phyloP scores from a whole-genome alignment of 2,329 filamentous ascomycete genomes.

The Aureobasidium sp. region DNA sequence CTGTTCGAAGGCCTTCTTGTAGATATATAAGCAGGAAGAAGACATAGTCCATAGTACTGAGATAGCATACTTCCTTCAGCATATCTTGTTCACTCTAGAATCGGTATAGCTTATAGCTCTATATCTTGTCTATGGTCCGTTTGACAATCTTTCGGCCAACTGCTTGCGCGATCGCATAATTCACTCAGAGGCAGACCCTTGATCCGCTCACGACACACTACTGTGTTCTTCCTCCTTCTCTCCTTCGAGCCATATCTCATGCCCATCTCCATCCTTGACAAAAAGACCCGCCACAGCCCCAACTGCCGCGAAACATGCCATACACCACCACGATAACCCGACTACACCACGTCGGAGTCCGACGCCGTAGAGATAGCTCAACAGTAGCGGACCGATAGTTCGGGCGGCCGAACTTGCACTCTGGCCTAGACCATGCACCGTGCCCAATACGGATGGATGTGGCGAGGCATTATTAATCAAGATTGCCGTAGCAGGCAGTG shows the following conservation, averaged over 20 bases:
- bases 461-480: constrained; percentile 55
- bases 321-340: constrained; percentile 51
- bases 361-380: constrained; percentile 46
- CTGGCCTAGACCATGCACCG: constrained; percentile 53
- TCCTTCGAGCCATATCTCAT: constrained; percentile 49
- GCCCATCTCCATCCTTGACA: constrained; percentile 57
- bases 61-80: too few relatives aligned
- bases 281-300: constrained; percentile 52
- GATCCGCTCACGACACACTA: not conserved
- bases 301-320: constrained; percentile 46
- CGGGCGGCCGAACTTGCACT: constrained; percentile 47
- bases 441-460: constrained; percentile 49
- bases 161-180: not conserved
- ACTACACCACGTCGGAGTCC: constrained; percentile 48
- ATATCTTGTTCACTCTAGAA: too few relatives aligned
- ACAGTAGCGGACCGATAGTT: constrained; percentile 49
- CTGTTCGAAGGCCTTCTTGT: too few relatives aligned
- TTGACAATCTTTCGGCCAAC: not conserved
- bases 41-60: too few relatives aligned
- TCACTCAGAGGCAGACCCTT: not conserved
- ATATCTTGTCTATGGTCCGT: not conserved
- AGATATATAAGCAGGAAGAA: too few relatives aligned
- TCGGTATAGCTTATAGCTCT: not conserved
- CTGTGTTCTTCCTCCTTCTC: constrained; percentile 29
- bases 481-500: constrained; percentile 52